These are phyloP conservation scores for Phlyctochytrium bullatum DNA, from an alignment of 192 early-diverging fungal species.

Conservation along the genomic window DNA sequence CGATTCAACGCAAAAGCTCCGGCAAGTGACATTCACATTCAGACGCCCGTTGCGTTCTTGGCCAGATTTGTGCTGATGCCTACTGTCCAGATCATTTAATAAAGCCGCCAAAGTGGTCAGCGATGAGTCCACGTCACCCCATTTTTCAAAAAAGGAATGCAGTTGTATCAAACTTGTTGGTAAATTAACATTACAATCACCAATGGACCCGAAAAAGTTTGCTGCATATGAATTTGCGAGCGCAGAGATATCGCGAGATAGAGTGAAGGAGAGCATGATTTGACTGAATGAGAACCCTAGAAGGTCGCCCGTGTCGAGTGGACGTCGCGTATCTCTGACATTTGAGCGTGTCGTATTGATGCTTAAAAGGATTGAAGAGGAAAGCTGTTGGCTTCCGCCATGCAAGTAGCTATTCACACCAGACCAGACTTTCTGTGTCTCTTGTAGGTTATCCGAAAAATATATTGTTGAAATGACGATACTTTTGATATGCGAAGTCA, in stretches of 20 bases:
- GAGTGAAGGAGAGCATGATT: background rate
- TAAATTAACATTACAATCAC: conserved; percentile 20
- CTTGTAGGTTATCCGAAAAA: background rate
- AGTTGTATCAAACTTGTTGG: conserved; percentile 67
- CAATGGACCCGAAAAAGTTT: conserved; percentile 11
- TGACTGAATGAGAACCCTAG: background rate
- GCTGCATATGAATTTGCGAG: background rate
- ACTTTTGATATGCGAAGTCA: conserved; percentile 1
- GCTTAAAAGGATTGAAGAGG: background rate
- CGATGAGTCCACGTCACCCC: conserved; percentile 49
- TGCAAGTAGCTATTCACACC: background rate
- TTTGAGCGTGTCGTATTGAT: background rate
- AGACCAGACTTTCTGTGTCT: background rate
- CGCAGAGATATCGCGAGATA: background rate
- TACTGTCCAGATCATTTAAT: background rate
- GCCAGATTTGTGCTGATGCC: background rate
- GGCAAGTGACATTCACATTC: conserved; percentile 57
- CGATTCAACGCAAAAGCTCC: conserved; percentile 54
- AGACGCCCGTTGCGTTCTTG: conserved; percentile 6
- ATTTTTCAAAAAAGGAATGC: conserved; percentile 73
- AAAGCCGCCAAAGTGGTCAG: background rate
- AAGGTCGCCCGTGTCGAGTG: background rate
- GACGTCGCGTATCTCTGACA: background rate
- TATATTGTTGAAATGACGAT: background rate
- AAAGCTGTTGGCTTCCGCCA: background rate